These are phyloP conservation scores for Plasmodium coatneyi DNA, from an alignment of 169 alveolate genomes.

Conservation along the genomic window DNA sequence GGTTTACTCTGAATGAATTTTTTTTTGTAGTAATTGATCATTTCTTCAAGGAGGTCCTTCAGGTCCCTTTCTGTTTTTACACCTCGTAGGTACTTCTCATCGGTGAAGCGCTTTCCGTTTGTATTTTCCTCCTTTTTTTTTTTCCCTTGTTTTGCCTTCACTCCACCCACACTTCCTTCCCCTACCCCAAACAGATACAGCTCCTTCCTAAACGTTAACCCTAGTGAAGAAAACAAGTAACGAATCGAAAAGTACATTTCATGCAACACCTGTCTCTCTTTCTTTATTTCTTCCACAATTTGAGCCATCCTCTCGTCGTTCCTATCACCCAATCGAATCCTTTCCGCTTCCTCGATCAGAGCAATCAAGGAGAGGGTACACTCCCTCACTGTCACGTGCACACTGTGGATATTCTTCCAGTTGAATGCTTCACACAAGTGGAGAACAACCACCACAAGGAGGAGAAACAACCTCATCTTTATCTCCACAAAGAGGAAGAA, in stretches of 20 bases:
- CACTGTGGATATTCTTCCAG: neutral
- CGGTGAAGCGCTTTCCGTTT: neutral
- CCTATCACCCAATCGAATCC: neutral
- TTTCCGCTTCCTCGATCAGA: conserved; percentile 2
- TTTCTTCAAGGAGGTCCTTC: neutral
- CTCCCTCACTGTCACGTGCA: neutral
- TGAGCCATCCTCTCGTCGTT: neutral
- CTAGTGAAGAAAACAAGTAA: conserved; percentile 11
- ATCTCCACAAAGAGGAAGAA: neutral
- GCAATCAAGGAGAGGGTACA: neutral
- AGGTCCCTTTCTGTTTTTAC: conserved; percentile 12
- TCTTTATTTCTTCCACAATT: neutral
- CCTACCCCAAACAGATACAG: conserved; percentile 3
- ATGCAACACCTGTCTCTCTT: neutral
- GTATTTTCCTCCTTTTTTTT: neutral
- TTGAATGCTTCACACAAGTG: neutral
- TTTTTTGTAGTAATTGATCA: conserved; percentile 6
- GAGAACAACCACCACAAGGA: neutral
- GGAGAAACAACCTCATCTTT: neutral
- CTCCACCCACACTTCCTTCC: neutral
- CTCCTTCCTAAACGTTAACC: conserved; percentile 10
- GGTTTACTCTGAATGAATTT: neutral
- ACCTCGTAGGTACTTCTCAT: neutral
- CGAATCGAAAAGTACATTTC: neutral
- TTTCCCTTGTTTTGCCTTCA: neutral